Evolutionary conservation across 352 stramenopile species (phyloP).

Genomic region (Phytophthora chlamydospora): DNA sequence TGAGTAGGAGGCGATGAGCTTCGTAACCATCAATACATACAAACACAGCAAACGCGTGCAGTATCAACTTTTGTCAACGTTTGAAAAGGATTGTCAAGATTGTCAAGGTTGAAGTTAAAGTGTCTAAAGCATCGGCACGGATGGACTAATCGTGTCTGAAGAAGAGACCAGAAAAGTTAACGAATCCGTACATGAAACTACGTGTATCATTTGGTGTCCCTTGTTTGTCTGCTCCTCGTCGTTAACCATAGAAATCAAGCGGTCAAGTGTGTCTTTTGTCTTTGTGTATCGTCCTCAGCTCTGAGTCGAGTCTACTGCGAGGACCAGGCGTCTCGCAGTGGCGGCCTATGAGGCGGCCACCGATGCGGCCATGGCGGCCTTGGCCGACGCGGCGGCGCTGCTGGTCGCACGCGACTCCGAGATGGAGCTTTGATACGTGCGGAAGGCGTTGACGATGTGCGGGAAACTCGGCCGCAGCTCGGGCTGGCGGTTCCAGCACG

Average conservation of each 20-base stretch:
- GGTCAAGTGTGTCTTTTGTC: constrained; percentile 4
- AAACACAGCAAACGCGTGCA: constrained; percentile 9
- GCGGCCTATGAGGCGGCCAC: constrained; percentile 41
- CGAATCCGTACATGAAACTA: constrained; percentile 33
- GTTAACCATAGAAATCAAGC: constrained; percentile 30
- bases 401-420: constrained; percentile 51
- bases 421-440: constrained; percentile 57
- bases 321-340: constrained; percentile 11
- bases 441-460: constrained; percentile 74
- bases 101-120: constrained; percentile 5
- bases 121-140: too few relatives aligned
- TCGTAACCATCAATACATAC: constrained; percentile 34
- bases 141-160: too few relatives aligned
- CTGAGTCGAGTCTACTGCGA: constrained; percentile 21
- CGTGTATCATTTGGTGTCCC: constrained; percentile 32
- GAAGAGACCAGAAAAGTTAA: too few relatives aligned
- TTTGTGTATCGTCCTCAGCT: constrained; percentile 12
- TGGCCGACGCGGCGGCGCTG: constrained; percentile 40
- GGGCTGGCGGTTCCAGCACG: constrained; percentile 74
- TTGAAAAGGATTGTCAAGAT: background rate
- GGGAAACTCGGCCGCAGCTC: constrained; percentile 71
- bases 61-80: background rate
- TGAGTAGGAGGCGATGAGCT: constrained; percentile 9
- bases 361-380: constrained; percentile 51
- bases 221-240: constrained; percentile 19